Conservation (phyloP, 495 filamentous ascomycete species). For the Lichina pygmaea region DNA sequence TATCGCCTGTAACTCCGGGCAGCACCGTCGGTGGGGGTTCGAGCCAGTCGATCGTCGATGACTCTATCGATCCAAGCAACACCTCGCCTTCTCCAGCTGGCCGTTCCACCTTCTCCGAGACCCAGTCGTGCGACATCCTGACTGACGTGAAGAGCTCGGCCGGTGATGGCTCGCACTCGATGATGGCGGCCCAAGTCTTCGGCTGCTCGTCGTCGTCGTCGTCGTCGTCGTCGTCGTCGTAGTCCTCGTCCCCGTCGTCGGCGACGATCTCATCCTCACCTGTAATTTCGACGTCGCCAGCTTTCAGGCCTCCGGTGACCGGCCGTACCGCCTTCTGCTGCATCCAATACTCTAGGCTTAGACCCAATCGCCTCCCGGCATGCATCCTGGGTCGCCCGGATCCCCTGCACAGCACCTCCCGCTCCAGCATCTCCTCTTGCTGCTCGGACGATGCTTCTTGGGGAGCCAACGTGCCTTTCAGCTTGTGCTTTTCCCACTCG, state of each 20-base stretch:
- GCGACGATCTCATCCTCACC: slow-evolving; percentile 6
- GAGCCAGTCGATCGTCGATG: slow-evolving; percentile 33
- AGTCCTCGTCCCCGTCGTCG: slow-evolving; percentile 2
- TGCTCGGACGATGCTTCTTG: slow-evolving; percentile 3
- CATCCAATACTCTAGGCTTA: slow-evolving; percentile 73
- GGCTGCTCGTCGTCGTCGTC: slow-evolving; percentile 7
- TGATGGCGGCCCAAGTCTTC: slow-evolving; percentile 28
- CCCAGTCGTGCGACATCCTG: neutral
- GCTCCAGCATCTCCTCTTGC: slow-evolving; percentile 17
- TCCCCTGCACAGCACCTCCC: slow-evolving; percentile 30
- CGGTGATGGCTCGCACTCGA: slow-evolving; percentile 32
- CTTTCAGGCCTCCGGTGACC: too few species aligned
- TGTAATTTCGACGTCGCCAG: slow-evolving; percentile 7
- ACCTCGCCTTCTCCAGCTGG: slow-evolving; percentile 7
- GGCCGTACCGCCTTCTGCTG: slow-evolving; percentile 24
- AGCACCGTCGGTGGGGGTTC: slow-evolving; percentile 24
- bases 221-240: neutral
- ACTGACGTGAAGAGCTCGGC: slow-evolving; percentile 18
- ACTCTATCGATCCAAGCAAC: slow-evolving; percentile 14
- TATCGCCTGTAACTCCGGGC: slow-evolving; percentile 3
- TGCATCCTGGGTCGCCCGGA: slow-evolving; percentile 66
- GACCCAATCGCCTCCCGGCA: slow-evolving; percentile 36
- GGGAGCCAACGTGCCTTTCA: slow-evolving; percentile 10
- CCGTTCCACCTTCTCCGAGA: neutral
- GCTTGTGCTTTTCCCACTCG: slow-evolving; percentile 35